phyloP scores from a whole-genome alignment of 1,284 basidiomycete species.

The Apiotrichum brassicae region DNA sequence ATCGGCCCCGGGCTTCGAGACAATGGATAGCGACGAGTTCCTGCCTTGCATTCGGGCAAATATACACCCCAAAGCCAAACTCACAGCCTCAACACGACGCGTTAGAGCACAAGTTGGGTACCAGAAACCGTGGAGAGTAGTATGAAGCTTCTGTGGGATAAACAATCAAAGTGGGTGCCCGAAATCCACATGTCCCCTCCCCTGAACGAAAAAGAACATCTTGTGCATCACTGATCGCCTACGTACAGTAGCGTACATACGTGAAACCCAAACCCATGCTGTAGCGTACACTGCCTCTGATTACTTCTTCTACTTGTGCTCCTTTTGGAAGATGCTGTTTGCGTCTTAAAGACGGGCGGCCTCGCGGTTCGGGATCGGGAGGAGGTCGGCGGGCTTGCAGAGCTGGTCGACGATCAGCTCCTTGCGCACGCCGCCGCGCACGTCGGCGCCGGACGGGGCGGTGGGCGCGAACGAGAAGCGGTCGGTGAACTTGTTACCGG shows the following conservation, averaged over 20 bases:
- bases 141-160: too few species aligned
- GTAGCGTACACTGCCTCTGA: background rate
- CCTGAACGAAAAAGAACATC: too few species aligned
- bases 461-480: constrained; percentile 53
- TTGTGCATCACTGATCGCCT: constrained; percentile 16
- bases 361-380: constrained; percentile 5
- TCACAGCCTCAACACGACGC: too few species aligned
- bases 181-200: too few species aligned
- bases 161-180: too few species aligned
- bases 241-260: background rate
- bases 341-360: constrained; percentile 5
- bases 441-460: constrained; percentile 30
- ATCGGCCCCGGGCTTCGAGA: background rate
- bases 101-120: too few species aligned
- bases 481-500: constrained; percentile 22
- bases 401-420: constrained; percentile 14
- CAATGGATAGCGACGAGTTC: too few species aligned
- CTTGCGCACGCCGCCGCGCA: constrained; percentile 30
- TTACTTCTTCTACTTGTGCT: background rate
- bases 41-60: too few species aligned
- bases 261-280: background rate
- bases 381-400: constrained; percentile 7
- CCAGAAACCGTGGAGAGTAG: too few species aligned
- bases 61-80: too few species aligned
- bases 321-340: background rate